Percentiles rank a stretch among this genome's conserved stretches.
phyloP scores from a whole-genome alignment of 2,329 filamentous ascomycete genomes.

The Aspergillus caelatus region DNA sequence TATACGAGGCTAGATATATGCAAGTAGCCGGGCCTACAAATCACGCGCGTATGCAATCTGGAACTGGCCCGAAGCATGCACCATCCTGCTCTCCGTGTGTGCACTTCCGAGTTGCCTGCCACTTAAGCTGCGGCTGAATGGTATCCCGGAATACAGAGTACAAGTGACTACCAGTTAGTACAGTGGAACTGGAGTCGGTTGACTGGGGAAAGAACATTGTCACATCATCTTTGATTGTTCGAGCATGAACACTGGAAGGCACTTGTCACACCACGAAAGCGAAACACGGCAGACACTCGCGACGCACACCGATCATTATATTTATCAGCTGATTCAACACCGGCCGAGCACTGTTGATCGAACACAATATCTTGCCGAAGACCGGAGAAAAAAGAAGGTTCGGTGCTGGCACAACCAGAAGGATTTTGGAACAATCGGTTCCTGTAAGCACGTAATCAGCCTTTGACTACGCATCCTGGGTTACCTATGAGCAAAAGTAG shows the following conservation, averaged over 20 bases:
- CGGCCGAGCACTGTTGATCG: neutral
- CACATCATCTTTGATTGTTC: neutral
- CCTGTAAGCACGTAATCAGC: neutral
- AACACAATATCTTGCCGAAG: neutral
- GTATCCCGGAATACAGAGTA: neutral
- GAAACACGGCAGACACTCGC: neutral
- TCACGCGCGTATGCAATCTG: constrained; percentile 32
- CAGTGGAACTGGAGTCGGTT: neutral
- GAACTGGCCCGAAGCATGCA: constrained; percentile 17
- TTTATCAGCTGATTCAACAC: neutral
- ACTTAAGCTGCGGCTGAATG: constrained; percentile 5
- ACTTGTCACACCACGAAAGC: neutral
- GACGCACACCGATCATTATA: neutral
- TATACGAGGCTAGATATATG: constrained; percentile 21
- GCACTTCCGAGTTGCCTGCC: neutral
- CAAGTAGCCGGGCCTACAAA: constrained; percentile 30
- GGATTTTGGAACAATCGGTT: neutral
- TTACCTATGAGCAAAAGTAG: neutral
- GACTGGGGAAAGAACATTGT: neutral
- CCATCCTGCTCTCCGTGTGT: neutral
- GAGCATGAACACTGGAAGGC: neutral
- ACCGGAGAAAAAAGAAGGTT: neutral
- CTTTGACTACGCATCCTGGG: neutral
- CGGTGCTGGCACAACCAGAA: neutral
- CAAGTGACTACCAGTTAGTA: neutral